A percentile compares a stretch with the other conserved stretches of the same genome.
These are phyloP conservation scores for Moesziomyces parantarcticus DNA, from an alignment of 1,284 basidiomycete genomes.

Conservation along the genomic window DNA sequence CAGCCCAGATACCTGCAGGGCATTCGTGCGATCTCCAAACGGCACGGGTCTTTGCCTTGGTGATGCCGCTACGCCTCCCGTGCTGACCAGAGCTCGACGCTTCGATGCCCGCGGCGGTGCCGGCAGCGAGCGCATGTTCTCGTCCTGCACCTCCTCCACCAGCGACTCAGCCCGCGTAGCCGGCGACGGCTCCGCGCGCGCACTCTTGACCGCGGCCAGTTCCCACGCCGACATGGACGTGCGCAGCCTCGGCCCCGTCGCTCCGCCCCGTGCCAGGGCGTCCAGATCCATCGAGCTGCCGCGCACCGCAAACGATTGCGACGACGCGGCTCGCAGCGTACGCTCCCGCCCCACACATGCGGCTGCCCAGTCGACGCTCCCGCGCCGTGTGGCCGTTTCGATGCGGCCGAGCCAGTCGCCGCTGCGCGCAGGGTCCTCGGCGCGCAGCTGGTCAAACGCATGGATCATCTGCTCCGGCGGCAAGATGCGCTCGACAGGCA, in stretches of 20 bases:
- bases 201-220: not conserved
- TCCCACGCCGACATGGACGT: conserved; percentile 21
- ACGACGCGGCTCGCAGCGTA: conserved; percentile 9
- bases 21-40: not conserved
- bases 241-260: conserved; percentile 3
- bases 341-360: not conserved
- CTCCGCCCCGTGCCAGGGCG: not conserved
- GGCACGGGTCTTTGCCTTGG: no score
- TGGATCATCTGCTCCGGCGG: conserved; percentile 52
- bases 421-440: conserved; percentile 20
- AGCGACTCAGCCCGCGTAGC: not conserved
- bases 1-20: not conserved
- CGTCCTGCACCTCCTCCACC: not conserved
- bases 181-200: no score
- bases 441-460: conserved; percentile 46
- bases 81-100: conserved; percentile 10
- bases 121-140: conserved; percentile 11
- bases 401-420: conserved; percentile 32
- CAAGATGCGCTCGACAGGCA: conserved; percentile 42
- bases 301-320: conserved; percentile 9
- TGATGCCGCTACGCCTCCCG: no score
- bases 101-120: conserved; percentile 27
- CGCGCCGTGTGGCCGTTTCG: conserved; percentile 9
- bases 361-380: conserved; percentile 17
- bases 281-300: conserved; percentile 4